Conservation (phyloP, 1,139 yeast genomes). For the Debaryomycetaceae sp. region DNA sequence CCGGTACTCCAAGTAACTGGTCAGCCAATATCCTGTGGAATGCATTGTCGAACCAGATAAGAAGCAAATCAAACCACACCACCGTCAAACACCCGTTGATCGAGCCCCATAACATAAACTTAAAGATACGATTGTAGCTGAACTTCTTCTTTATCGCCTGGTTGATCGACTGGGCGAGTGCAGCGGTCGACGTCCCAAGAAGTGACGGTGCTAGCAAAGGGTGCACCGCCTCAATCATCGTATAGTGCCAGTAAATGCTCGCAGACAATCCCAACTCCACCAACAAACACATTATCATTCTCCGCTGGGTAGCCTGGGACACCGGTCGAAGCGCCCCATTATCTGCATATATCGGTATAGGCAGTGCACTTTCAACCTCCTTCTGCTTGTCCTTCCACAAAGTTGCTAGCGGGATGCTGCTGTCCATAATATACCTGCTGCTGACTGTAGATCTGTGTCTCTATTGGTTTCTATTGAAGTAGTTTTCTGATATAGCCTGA, state of each 20-base stretch:
- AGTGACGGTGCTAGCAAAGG: slow-evolving; percentile 38
- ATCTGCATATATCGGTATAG: slow-evolving; percentile 12
- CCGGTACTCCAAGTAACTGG: slow-evolving; percentile 53
- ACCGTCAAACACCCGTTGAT: slow-evolving; percentile 56
- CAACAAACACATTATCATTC: slow-evolving; percentile 14
- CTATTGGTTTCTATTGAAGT: not conserved
- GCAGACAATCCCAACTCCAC: slow-evolving; percentile 22
- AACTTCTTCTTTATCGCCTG: slow-evolving; percentile 44
- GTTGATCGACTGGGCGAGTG: slow-evolving; percentile 55
- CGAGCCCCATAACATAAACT: slow-evolving; percentile 60
- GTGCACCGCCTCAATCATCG: slow-evolving; percentile 15
- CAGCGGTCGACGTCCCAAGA: slow-evolving; percentile 49
- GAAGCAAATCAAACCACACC: slow-evolving; percentile 52
- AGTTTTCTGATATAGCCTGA: not conserved
- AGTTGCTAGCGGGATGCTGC: slow-evolving; percentile 2
- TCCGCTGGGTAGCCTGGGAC: slow-evolving; percentile 13
- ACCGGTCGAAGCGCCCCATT: slow-evolving; percentile 11
- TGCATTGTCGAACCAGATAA: slow-evolving; percentile 31
- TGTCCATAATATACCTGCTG: not conserved
- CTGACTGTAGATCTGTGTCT: not conserved
- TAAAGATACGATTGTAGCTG: slow-evolving; percentile 38
- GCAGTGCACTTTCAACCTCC: slow-evolving; percentile 9
- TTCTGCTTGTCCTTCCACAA: slow-evolving; percentile 1
- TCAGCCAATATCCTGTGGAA: slow-evolving; percentile 45
- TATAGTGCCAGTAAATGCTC: slow-evolving; percentile 27